A percentile compares a stretch with the other conserved stretches of the same genome.
phyloP scores from a whole-genome alignment of 352 stramenopile species.

The Pythium volutum region DNA sequence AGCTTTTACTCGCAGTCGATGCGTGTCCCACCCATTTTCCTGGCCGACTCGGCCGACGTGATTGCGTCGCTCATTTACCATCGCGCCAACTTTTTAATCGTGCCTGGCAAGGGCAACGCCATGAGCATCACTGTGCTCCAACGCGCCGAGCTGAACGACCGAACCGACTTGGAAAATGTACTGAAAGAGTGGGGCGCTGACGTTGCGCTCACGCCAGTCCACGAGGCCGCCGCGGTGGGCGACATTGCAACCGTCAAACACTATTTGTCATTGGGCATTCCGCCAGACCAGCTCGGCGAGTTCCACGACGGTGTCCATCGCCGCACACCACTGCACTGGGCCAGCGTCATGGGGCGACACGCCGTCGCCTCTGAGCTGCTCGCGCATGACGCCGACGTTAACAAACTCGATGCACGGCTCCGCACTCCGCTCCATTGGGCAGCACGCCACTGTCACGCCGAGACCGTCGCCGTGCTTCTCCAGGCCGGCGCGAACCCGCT shows the following conservation, averaged over 20 bases:
- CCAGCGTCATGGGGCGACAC: constrained; percentile 58
- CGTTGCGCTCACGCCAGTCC: constrained; percentile 72
- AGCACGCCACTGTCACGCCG: constrained; percentile 62
- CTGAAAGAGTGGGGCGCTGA: constrained; percentile 75
- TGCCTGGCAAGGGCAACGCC: constrained; percentile 56
- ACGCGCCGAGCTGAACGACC: constrained; percentile 56
- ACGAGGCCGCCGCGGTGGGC: constrained; percentile 57
- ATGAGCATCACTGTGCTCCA: constrained; percentile 76
- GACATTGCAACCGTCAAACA: constrained; percentile 52
- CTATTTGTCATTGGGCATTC: constrained; percentile 50
- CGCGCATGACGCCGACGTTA: background rate
- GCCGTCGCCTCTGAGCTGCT: constrained; percentile 55
- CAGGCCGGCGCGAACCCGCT: constrained; percentile 44
- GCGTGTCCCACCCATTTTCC: constrained; percentile 68
- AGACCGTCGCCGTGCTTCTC: constrained; percentile 52
- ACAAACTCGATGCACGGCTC: background rate
- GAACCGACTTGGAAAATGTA: constrained; percentile 47
- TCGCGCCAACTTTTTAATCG: constrained; percentile 64
- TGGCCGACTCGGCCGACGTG: constrained; percentile 70
- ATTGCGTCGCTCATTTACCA: constrained; percentile 60
- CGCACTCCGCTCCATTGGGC: constrained; percentile 78
- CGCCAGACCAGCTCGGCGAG: constrained; percentile 63
- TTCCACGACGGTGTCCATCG: constrained; percentile 58
- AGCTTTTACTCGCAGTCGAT: constrained; percentile 67
- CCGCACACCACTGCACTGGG: constrained; percentile 75